phyloP scores from a whole-genome alignment of 2,329 filamentous ascomycete species.

The Erysiphe neolycopersici region DNA sequence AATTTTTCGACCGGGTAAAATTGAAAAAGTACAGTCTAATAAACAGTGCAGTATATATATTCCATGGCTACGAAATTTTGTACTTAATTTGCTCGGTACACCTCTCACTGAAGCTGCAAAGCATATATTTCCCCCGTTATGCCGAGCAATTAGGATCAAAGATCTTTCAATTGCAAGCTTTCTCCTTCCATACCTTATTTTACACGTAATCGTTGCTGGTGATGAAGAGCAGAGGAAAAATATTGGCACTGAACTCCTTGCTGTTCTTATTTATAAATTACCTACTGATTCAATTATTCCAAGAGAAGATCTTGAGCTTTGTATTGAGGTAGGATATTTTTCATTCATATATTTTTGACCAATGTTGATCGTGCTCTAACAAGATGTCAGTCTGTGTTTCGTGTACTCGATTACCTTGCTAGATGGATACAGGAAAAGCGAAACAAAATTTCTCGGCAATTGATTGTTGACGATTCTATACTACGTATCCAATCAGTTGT shows the following conservation, averaged over 20 bases:
- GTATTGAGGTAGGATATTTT: slow-evolving; percentile 43
- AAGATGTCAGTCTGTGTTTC: slow-evolving; percentile 46
- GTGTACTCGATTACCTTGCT: slow-evolving; percentile 72
- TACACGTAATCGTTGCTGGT: slow-evolving; percentile 60
- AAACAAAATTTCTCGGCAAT: slow-evolving; percentile 3
- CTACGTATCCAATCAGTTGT: slow-evolving; percentile 46
- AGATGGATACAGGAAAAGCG: slow-evolving; percentile 55
- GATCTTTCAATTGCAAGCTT: slow-evolving; percentile 72
- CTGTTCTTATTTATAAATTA: slow-evolving; percentile 35
- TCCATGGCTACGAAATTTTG: slow-evolving; percentile 58
- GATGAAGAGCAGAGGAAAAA: slow-evolving; percentile 26
- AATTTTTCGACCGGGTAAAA: slow-evolving; percentile 23
- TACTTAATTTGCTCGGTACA: slow-evolving; percentile 57
- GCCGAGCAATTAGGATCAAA: slow-evolving; percentile 59
- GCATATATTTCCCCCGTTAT: slow-evolving; percentile 56
- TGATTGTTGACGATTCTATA: slow-evolving; percentile 21
- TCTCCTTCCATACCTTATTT: slow-evolving; percentile 59
- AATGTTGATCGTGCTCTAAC: not conserved
- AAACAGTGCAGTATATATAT: slow-evolving; percentile 40
- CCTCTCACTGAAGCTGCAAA: slow-evolving; percentile 47
- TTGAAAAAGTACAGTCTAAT: slow-evolving; percentile 5
- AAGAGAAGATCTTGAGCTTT: slow-evolving; percentile 53
- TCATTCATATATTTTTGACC: not conserved
- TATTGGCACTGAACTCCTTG: slow-evolving; percentile 46
- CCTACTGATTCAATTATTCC: slow-evolving; percentile 28